phyloP scores from a whole-genome alignment of 257 asterid genomes.

The Solanum pennellii region DNA sequence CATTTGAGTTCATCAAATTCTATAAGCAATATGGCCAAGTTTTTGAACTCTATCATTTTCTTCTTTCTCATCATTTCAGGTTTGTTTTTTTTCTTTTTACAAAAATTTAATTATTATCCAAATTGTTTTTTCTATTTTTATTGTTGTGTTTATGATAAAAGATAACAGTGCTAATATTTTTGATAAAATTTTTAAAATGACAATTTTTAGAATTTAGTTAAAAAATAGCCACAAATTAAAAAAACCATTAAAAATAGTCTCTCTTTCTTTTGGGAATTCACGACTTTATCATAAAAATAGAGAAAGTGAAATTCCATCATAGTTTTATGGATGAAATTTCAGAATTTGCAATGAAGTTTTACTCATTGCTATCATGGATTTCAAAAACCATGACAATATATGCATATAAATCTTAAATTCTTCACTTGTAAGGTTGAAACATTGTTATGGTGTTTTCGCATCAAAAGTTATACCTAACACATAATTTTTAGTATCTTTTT shows the following conservation, averaged over 20 bases:
- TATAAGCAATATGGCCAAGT: not conserved
- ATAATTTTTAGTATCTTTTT: not conserved
- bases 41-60: not conserved
- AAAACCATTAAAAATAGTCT: too few relatives aligned
- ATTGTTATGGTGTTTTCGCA: not conserved
- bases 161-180: too few relatives aligned
- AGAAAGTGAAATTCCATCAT: not conserved
- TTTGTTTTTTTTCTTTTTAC: not conserved
- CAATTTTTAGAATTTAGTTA: too few relatives aligned
- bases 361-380: not conserved
- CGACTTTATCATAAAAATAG: too few relatives aligned
- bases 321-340: not conserved
- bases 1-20: not conserved
- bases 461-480: not conserved
- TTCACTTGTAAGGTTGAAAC: not conserved
- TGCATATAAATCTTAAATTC: not conserved
- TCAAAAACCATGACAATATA: not conserved
- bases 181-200: too few relatives aligned
- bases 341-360: not conserved
- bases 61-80: slow-evolving; percentile 7
- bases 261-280: too few relatives aligned
- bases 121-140: too few relatives aligned
- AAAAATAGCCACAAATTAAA: too few relatives aligned
- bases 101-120: too few relatives aligned
- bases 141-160: too few relatives aligned